Base-by-base conservation (phyloP, 805 yeast genomes). In the Yueomyces sinensis region DNA sequence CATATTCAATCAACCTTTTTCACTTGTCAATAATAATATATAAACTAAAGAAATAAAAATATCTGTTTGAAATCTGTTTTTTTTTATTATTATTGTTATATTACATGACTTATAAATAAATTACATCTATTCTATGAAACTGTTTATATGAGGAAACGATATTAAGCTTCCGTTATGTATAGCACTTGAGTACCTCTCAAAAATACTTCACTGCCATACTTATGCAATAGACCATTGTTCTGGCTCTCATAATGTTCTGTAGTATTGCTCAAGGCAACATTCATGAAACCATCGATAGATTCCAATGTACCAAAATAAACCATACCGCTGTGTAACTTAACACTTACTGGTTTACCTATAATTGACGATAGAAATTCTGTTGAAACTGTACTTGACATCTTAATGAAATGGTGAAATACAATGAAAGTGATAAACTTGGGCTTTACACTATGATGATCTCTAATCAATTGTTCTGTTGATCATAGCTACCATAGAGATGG, bases 251-350 rank as follows among this genome's bases (percentile, higher is more conserved):
- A 56, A 36, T 55, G 60, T 35, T 91, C 98, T 32, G 72, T 66
- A 4, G 94, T 74, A 40, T 76, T 69, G 36, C 81, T 84, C 43
- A 91, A 66, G 2, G 89, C 94, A 32, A 91, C 79, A 59, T 91
- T 91, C 95, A 91, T 86, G 63, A 77, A 91, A 7, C 97, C 97
- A 54, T 91, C 98, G 38, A 91, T 87, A 29, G 95, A 82, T 46
- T 82, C 89, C 42, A 82, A 66, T 33, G 48, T 59, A 43, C 89
- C 93, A 31, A 66, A 71, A 58, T 84, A 91, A 39, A 82, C 82
- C 41, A 87, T 76, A 13, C 95, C 97, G 25, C 91, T 82, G 52
- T 79, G 73, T 36, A 87, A 70, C 55, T 82, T 84, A 20, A 91
- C 95, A 28, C 77, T 62, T 17, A 91, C 96, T 14, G 72, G 62